Percentiles rank a stretch among this genome's conserved stretches.
Evolutionary conservation across 306 rosid genomes (phyloP).

Genomic region (Acacia acuminata): DNA sequence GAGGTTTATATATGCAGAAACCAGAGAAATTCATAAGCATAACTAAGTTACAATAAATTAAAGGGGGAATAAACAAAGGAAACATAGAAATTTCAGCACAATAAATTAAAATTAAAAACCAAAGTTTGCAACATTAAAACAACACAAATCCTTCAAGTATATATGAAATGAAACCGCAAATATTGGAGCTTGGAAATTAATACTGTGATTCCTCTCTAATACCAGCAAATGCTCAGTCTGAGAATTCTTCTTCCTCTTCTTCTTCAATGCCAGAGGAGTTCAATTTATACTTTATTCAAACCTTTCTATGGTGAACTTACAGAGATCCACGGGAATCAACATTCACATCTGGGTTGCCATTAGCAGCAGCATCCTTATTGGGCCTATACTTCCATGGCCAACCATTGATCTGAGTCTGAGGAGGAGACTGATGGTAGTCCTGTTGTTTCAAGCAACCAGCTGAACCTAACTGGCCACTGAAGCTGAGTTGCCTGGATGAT

Average conservation of each 20-base stretch:
- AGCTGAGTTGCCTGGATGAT: conserved; percentile 47
- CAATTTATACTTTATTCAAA: conserved; percentile 19
- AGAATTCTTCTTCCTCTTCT: conserved; percentile 7
- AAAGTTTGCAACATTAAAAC: conserved; percentile 24
- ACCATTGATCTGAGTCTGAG: conserved; percentile 57
- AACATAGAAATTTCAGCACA: conserved; percentile 19
- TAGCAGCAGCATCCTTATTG: conserved; percentile 38
- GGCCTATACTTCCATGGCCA: conserved; percentile 59
- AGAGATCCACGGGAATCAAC: conserved; percentile 44
- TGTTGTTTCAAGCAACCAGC: conserved; percentile 51
- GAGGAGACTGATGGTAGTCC: conserved; percentile 46
- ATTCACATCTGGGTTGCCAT: conserved; percentile 46
- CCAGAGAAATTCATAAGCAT: conserved; percentile 23
- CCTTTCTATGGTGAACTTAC: conserved; percentile 24
- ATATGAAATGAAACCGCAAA: conserved; percentile 31
- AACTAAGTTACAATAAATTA: conserved; percentile 24
- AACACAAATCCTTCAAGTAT: conserved; percentile 39
- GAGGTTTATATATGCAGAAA: neutral
- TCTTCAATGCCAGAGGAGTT: conserved; percentile 31
- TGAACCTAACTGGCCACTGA: conserved; percentile 43
- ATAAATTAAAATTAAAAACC: conserved; percentile 17
- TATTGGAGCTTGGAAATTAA: conserved; percentile 28
- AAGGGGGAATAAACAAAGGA: neutral
- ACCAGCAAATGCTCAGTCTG: conserved; percentile 11
- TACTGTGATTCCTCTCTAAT: conserved; percentile 36